Base-by-base conservation (phyloP, 345 rosid species). In the Brassica juncea region DNA sequence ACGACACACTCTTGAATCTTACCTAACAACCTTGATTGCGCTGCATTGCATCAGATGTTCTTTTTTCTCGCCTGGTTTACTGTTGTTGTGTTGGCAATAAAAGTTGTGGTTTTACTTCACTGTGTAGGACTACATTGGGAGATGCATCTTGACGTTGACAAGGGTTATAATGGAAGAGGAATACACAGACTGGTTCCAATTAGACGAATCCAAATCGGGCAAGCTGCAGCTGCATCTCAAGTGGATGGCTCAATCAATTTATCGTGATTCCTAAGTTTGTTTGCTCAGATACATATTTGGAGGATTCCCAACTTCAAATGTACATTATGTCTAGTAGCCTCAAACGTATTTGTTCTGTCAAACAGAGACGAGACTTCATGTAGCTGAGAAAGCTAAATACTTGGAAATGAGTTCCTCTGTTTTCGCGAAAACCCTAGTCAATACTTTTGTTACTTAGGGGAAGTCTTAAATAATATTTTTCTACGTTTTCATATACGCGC, bases 71-170 rank as follows among this genome's bases (percentile, higher is more conserved):
- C 31, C 30, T 66, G 55, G 15, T 37, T 54, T 30, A 14, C 44
- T 77, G 31, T 31, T 16, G 4, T 52, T 14, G 11, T 74, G 23
- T 14, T 74, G 16, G 14, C n/a, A 69, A 15, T 52, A 28, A 54
- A 37, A 3, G 4, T 25, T 59, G 11, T 66, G 52, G 19, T 3
- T 72, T 19, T 21, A 55, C 39, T 39, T 47, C 2, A 19, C 57
- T 60, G 32, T 73, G 82, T 82, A 96, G 99, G 98, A 92, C 77
- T 87, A 92, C 77, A 89, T 96, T 83, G 99, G 99, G 76, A 90
- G 97, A 82, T 92, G 97, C 84, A 96, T 96, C 75, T 72, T 96
- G 82, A 96, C 99, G n/a, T 81, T 96, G 87, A 93, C 99, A 21
- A 87, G 89, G 86, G 98, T 96, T 61, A 83, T 96, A 76, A 30